Base-by-base conservation (phyloP, 805 yeast genomes). In the Clavispora fructus region DNA sequence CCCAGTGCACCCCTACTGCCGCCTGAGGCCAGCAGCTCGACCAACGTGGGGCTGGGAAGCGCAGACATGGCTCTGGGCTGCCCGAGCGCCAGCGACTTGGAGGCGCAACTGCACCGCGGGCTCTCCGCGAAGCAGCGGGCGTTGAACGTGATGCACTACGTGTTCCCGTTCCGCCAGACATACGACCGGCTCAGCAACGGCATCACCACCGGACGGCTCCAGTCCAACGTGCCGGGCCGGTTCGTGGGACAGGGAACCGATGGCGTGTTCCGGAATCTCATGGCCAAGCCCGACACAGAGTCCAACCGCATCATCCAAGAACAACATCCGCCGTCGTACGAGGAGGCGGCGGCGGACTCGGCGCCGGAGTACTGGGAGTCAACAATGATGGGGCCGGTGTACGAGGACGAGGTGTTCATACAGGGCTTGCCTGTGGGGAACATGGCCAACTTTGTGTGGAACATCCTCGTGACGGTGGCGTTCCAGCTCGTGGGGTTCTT, bases 301-400 rank as follows among this genome's bases (percentile, higher is more conserved):
- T 42, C 64, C 14, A 50, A 47, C 11, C 51, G 65, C 19, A 57
- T 58, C 9, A 59, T 63, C 14, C 60, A 62, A 35, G 91, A 85
- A 49, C 71, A 71, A 29, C 84, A 87, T 35, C 77, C 81, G 17
- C 98, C 98, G 3, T 75, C 95, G 0, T 94, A 94, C 66, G 97
- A 88, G 46, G 98, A 91, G 61, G 98, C 96, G 0, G 88, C 96
- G 0, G 85, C 89, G 3, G 99, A 94, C 62, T 79, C 94, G 13
- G 82, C 95, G 0, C 99, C 99, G 0, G 96, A 96, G 35, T 94
- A 94, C 65, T 94, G 97, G 95, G 99, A 94, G 64, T 80, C 91
- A 7, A 80, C 94, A 0, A 81, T 88, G 37, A 75, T 90, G 60
- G 79, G 88, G 6, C 87, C 95, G 6, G 89, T 64, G 74, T 83